These are phyloP conservation scores for Pythium apleroticum DNA, from an alignment of 352 stramenopile genomes.

Conservation along the genomic window DNA sequence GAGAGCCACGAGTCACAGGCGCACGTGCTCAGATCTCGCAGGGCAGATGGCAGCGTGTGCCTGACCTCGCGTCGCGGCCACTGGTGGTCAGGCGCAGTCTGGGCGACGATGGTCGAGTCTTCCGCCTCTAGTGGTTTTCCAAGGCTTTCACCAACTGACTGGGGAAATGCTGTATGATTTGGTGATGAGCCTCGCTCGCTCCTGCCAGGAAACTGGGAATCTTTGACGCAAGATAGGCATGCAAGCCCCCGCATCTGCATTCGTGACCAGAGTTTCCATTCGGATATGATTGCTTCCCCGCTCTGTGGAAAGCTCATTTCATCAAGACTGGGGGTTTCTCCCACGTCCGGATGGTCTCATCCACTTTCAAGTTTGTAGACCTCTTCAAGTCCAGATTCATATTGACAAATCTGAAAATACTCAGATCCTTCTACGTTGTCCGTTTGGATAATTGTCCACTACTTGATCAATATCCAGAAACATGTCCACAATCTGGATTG, in stretches of 20 bases:
- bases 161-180: too few species aligned
- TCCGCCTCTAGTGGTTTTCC: background rate
- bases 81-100: background rate
- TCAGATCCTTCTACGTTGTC: too few species aligned
- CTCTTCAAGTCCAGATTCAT: conserved; percentile 13
- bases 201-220: too few species aligned
- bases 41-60: background rate
- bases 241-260: too few species aligned
- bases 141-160: too few species aligned
- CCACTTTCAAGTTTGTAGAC: conserved; percentile 13
- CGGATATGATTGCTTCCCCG: background rate
- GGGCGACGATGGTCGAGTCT: background rate
- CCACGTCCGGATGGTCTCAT: background rate
- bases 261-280: too few species aligned
- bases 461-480: too few species aligned
- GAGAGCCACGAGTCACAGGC: background rate
- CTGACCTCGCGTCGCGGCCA: background rate
- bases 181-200: background rate
- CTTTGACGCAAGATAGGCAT: too few species aligned
- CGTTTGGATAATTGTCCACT: background rate
- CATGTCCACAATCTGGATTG: background rate
- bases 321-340: background rate
- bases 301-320: too few species aligned
- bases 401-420: too few species aligned
- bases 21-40: background rate